Evolutionary conservation across 257 asterid species (phyloP).

Genomic region (Salvia hispanica): DNA sequence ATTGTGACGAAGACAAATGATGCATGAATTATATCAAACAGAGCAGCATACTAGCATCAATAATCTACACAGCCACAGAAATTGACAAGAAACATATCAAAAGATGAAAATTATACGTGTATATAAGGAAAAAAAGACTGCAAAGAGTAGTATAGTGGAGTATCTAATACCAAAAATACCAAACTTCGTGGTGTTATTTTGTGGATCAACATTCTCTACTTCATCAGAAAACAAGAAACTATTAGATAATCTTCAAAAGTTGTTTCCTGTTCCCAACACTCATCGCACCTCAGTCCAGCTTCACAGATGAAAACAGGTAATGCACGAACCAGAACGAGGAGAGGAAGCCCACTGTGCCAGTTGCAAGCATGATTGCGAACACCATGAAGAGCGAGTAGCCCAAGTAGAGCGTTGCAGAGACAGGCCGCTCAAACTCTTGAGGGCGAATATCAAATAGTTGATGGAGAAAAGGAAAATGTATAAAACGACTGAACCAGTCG

Average conservation of each 20-base stretch:
- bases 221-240: constrained; percentile 33
- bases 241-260: constrained; percentile 25
- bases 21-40: background rate
- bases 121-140: constrained; percentile 21
- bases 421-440: constrained; percentile 78
- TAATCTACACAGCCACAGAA: background rate
- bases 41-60: background rate
- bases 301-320: constrained; percentile 79
- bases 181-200: constrained; percentile 34
- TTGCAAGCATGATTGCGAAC: constrained; percentile 77
- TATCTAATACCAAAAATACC: constrained; percentile 30
- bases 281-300: constrained; percentile 58
- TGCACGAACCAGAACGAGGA: constrained; percentile 91
- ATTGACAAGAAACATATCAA: constrained; percentile 12
- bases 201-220: constrained; percentile 32
- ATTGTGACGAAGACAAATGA: background rate
- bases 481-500: constrained; percentile 75
- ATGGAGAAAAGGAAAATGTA: constrained; percentile 77
- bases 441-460: constrained; percentile 70
- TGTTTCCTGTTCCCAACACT: constrained; percentile 2
- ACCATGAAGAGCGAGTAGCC: constrained; percentile 87
- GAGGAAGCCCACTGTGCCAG: constrained; percentile 81
- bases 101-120: constrained; percentile 1
- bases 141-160: constrained; percentile 18
- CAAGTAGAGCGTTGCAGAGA: constrained; percentile 82